These are phyloP conservation scores for Dalbergia cultrata DNA, from an alignment of 306 rosid species.

Conservation along the genomic window DNA sequence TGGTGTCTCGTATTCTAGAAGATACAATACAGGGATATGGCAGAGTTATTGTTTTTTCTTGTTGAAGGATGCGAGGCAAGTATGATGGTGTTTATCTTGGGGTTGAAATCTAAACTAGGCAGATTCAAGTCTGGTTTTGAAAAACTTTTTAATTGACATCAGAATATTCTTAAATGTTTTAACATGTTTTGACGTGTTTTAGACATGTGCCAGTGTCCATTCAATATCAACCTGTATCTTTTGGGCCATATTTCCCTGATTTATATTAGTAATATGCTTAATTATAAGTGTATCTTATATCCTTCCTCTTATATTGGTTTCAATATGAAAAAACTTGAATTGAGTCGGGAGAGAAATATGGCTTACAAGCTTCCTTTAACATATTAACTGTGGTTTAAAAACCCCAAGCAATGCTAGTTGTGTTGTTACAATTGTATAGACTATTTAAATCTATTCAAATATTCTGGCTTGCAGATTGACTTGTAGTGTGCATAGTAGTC, in stretches of 20 bases:
- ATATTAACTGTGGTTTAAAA: neutral
- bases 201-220: neutral
- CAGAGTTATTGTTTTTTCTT: no score
- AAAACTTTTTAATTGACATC: neutral
- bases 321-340: constrained; percentile 3
- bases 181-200: constrained; percentile 12
- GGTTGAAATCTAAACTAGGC: neutral
- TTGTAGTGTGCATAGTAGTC: neutral
- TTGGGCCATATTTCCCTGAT: no score
- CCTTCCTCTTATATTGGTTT: constrained; percentile 5
- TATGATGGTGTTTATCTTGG: neutral
- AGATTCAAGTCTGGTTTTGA: neutral
- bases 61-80: neutral
- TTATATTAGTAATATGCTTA: neutral
- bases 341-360: neutral
- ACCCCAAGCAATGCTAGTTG: neutral
- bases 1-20: neutral
- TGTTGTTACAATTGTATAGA: neutral
- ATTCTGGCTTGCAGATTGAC: neutral
- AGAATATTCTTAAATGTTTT: neutral
- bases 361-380: constrained; percentile 8
- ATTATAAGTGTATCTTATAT: neutral
- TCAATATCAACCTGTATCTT: neutral
- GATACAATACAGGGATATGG: constrained; percentile 4
- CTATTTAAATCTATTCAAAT: neutral